phyloP scores from a whole-genome alignment of 2,329 filamentous ascomycete genomes.

The Chaetomiaceae sp. region DNA sequence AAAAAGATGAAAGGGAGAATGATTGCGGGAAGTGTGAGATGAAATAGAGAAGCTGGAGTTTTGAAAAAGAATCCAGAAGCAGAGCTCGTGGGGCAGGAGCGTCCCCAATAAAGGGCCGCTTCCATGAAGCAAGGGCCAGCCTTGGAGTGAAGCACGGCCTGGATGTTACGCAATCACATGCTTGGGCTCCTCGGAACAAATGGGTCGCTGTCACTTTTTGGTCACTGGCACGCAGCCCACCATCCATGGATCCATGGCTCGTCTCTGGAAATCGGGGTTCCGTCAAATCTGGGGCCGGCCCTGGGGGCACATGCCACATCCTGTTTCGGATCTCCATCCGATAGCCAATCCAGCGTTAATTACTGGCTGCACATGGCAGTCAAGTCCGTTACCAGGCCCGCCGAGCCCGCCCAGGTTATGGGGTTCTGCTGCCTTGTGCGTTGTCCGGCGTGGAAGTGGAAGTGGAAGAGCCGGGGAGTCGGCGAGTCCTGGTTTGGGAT shows the following conservation, averaged over 20 bases:
- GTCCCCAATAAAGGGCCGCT: constrained; percentile 9
- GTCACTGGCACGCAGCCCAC: no score
- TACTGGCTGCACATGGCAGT: constrained; percentile 6
- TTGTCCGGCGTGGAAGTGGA: neutral
- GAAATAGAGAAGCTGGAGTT: no score
- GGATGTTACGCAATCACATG: constrained; percentile 13
- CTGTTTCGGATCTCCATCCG: neutral
- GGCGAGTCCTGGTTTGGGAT: neutral
- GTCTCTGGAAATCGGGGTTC: neutral
- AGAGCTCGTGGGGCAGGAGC: neutral
- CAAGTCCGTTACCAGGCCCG: constrained; percentile 1
- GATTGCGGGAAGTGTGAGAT: neutral
- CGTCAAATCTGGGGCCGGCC: constrained; percentile 4
- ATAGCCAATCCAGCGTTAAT: neutral
- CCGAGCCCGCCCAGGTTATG: neutral
- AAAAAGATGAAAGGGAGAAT: neutral
- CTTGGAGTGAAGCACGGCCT: neutral
- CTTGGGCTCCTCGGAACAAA: neutral
- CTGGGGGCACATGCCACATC: constrained; percentile 11
- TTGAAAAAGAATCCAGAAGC: no score
- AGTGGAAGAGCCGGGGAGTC: neutral
- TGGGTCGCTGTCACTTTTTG: neutral
- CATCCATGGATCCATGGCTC: no score
- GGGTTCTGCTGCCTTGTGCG: no score
- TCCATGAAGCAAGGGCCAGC: constrained; percentile 4